Conservation (phyloP, 148 eudicot genomes). For the Rhododendron ovatum region DNA sequence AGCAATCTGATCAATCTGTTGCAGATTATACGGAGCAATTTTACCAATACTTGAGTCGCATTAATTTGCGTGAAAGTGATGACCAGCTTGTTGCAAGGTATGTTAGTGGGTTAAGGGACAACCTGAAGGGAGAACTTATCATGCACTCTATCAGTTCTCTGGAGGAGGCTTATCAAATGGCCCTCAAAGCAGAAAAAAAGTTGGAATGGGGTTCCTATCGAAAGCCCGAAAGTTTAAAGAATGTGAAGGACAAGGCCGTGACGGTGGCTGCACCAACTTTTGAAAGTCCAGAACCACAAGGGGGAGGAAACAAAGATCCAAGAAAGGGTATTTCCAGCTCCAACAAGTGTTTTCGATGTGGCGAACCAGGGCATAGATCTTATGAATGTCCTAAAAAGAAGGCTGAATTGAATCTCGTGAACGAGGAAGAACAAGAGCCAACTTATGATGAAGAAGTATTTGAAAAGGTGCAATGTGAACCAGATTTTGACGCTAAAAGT, state of each 20-base stretch:
- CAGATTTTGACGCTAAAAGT: not conserved
- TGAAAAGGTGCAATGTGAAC: not conserved
- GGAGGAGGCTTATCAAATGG: not conserved
- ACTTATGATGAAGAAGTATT: not conserved
- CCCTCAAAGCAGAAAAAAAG: not conserved
- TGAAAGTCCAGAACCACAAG: not conserved
- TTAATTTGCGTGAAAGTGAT: no score
- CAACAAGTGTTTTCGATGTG: not conserved
- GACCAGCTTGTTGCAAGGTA: no score
- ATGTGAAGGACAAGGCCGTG: not conserved
- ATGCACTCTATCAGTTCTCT: not conserved
- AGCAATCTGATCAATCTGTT: no score
- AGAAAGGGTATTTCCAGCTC: not conserved
- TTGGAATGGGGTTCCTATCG: not conserved
- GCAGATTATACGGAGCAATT: no score
- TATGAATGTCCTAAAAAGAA: not conserved
- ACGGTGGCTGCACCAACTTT: not conserved
- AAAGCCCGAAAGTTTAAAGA: not conserved
- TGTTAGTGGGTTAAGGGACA: no score
- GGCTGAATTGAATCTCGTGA: not conserved
- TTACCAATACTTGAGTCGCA: no score
- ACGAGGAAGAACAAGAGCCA: not conserved
- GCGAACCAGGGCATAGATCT: not conserved
- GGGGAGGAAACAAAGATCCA: not conserved
- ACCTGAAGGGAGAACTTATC: not conserved